Conservation (phyloP, 305 asterid species). For the Ajuga reptans region DNA sequence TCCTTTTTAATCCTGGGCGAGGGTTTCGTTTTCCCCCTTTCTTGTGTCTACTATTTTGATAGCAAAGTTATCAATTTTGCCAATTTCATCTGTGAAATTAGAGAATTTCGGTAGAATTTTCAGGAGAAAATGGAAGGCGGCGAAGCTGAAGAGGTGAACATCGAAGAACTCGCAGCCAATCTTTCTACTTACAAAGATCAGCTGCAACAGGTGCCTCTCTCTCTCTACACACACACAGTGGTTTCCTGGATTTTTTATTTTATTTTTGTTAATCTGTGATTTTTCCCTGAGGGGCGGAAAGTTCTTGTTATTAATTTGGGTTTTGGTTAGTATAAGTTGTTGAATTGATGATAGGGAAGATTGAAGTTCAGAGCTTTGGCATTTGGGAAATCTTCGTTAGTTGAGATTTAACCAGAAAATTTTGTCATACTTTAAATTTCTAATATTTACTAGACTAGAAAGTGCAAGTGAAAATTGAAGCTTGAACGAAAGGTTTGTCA, state of each 20-base stretch:
- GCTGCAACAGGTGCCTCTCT: conserved; percentile 63
- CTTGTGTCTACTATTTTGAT: neutral
- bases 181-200: conserved; percentile 81
- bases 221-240: neutral
- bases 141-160: conserved; percentile 74
- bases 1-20: conserved; percentile 6
- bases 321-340: neutral
- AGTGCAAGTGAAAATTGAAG: neutral
- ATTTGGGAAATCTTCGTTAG: neutral
- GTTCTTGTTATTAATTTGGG: neutral
- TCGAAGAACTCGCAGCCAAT: conserved; percentile 71
- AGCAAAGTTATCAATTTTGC: neutral
- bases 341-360: neutral
- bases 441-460: neutral
- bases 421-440: neutral
- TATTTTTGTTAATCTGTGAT: neutral
- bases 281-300: neutral
- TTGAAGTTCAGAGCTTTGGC: neutral
- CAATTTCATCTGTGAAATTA: neutral
- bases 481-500: neutral
- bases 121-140: conserved; percentile 32
- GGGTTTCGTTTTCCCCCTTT: conserved; percentile 21
- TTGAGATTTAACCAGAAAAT: neutral
- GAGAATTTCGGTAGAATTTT: neutral
- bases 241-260: neutral